Conservation (phyloP, 176 grass and related monocot species). For the Carex cristatella region DNA sequence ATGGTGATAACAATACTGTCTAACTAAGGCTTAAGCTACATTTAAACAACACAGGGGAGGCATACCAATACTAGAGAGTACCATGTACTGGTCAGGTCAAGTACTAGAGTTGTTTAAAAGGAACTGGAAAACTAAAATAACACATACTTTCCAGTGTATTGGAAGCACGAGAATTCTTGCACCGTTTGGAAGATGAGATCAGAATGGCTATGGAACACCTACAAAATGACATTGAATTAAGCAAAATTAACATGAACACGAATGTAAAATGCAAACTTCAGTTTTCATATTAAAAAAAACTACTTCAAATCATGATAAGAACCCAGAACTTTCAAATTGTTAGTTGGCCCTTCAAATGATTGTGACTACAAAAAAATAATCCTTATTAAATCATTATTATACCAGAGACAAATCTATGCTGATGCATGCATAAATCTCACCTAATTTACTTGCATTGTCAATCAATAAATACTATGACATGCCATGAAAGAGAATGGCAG, state of each 20-base stretch:
- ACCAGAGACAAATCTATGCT: background rate
- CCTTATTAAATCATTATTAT: background rate
- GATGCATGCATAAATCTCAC: background rate
- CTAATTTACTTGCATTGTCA: background rate
- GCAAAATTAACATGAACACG: background rate
- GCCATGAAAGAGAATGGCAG: background rate
- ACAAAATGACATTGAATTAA: constrained; percentile 2
- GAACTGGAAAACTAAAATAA: background rate
- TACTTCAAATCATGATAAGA: constrained; percentile 12
- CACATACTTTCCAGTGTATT: constrained; percentile 67
- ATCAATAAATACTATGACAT: background rate
- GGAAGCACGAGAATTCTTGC: constrained; percentile 67
- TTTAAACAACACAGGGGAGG: background rate
- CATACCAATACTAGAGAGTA: background rate
- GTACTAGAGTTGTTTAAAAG: background rate
- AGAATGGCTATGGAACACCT: constrained; percentile 60
- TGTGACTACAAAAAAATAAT: background rate
- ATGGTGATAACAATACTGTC: background rate
- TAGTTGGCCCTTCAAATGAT: background rate
- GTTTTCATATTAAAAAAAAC: background rate
- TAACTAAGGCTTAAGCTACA: background rate
- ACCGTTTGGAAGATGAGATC: constrained; percentile 32
- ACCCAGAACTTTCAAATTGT: background rate
- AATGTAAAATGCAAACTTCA: background rate
- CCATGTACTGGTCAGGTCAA: background rate